phyloP scores from a whole-genome alignment of 2,329 filamentous ascomycete genomes.

The Beauveria pseudobassiana region DNA sequence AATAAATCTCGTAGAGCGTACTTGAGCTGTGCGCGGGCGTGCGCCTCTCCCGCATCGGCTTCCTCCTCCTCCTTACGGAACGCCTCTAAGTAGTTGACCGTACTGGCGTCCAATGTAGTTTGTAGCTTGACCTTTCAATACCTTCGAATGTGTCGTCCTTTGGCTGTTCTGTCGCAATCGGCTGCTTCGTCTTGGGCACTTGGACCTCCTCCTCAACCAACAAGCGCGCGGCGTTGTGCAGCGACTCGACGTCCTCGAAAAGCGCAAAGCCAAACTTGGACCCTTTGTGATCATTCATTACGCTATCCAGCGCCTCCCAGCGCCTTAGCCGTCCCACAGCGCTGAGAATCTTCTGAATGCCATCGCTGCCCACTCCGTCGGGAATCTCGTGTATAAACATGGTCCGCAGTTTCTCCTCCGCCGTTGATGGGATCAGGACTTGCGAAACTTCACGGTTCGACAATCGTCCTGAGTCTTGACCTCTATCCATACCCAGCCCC shows the following conservation, averaged over 20 bases:
- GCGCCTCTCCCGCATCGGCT: conserved; percentile 61
- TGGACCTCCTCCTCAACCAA: conserved; percentile 75
- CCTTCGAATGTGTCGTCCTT: conserved; percentile 41
- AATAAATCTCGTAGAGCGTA: conserved; percentile 64
- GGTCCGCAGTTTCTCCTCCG: conserved; percentile 85
- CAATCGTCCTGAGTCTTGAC: conserved; percentile 59
- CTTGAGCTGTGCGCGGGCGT: conserved; percentile 60
- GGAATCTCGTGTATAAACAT: conserved; percentile 86
- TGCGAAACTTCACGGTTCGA: conserved; percentile 59
- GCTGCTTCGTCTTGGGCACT: conserved; percentile 73
- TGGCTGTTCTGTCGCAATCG: conserved; percentile 36
- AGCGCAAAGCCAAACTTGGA: conserved; percentile 92
- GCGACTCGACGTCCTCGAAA: conserved; percentile 83
- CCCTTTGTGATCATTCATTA: conserved; percentile 61
- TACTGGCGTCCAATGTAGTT: conserved; percentile 74
- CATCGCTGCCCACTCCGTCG: conserved; percentile 64
- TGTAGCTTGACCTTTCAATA: conserved; percentile 61
- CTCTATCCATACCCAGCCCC: conserved; percentile 55
- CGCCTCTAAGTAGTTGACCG: conserved; percentile 77
- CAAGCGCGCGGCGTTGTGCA: conserved; percentile 78
- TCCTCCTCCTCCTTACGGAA: conserved; percentile 57
- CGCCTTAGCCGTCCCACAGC: conserved; percentile 73
- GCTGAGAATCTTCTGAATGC: conserved; percentile 68
- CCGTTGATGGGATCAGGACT: conserved; percentile 70
- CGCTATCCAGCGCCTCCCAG: conserved; percentile 69